Base-by-base conservation (phyloP, 73 alveolate species). In the Loxodes magnus region DNA sequence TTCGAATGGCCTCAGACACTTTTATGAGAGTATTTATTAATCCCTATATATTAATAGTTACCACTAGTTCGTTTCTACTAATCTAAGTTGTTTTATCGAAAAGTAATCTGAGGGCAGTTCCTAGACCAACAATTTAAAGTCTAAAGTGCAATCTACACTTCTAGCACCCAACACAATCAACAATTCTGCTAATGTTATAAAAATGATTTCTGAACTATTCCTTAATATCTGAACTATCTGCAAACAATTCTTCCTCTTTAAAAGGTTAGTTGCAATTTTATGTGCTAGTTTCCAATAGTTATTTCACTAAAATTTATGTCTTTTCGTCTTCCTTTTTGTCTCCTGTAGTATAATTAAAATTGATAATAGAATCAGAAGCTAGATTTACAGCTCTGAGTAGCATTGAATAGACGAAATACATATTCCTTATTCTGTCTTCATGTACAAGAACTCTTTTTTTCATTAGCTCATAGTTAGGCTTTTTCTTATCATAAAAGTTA, bases 151-250 rank as follows among this genome's bases (percentile, higher is more conserved):
- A 56, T 51, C 84, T 49, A 53, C 96, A 84, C 48, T 78, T 84
- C 15, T 83, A 83, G 51, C 96, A 84, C 38, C 87, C 51, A 0
- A 84, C 82, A 56, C 96, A 84, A 49, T 84, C 92, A 17, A 84
- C 54, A 19, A 84, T 60, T 2, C 84, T 42, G 4, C 92, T 65
- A 19, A 84, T 84, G 55, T 84, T 84, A 51, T 51, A 71, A 44
- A 71, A 71, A 19, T 34, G 46, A 5, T 56, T 38, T 35, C 56
- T 30, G 17, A 71, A 24, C 20, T 63, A 36, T 26, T 41, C 37
- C 30, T 50, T n/a, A 21, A 52, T 23, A 16, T 62, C 71, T 31
- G 28, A 26, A 35, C n/a, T n/a, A n/a, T n/a, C 43, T 36, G 5
- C 12, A 29, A 71, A 64, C 23, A 71, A 37, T 15, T 21, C 33